Evolutionary conservation across 331 rosid species (phyloP).

Genomic region (Quercus tomentella): DNA sequence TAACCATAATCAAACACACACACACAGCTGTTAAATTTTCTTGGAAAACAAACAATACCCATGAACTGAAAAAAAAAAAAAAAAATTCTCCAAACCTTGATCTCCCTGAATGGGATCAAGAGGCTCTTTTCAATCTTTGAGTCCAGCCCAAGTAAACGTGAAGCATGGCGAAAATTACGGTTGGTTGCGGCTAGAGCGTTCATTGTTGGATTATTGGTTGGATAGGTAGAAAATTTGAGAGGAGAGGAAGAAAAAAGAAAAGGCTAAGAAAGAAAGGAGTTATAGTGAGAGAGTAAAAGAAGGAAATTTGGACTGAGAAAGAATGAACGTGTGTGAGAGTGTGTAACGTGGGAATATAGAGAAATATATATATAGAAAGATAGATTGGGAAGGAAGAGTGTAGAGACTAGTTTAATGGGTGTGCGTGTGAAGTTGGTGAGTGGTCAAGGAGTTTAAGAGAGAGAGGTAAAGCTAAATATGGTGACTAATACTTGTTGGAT

Average conservation of each 20-base stretch:
- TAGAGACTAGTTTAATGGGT: not conserved
- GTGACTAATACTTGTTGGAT: not conserved
- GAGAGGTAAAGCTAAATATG: not conserved
- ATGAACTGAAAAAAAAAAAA: not conserved
- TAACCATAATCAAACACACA: not conserved
- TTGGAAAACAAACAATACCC: constrained; percentile 8
- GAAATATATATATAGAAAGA: not conserved
- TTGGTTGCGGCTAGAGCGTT: constrained; percentile 60
- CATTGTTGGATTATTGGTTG: constrained; percentile 15
- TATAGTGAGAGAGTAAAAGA: not conserved
- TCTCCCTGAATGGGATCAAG: constrained; percentile 57
- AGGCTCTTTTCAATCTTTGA: constrained; percentile 56
- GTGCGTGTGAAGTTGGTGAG: not conserved
- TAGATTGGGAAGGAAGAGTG: not conserved
- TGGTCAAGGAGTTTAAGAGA: not conserved
- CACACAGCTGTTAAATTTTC: not conserved
- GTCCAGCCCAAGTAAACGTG: constrained; percentile 51
- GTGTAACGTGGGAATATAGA: not conserved
- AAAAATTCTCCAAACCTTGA: constrained; percentile 31
- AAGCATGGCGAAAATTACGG: constrained; percentile 51
- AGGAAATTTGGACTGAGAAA: not conserved
- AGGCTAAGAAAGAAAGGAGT: not conserved
- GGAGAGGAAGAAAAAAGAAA: not conserved
- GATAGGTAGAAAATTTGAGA: not conserved
- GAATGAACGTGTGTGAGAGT: not conserved